These are phyloP conservation scores for Aspergillus campestris DNA, from an alignment of 495 filamentous ascomycete genomes.

Conservation along the genomic window DNA sequence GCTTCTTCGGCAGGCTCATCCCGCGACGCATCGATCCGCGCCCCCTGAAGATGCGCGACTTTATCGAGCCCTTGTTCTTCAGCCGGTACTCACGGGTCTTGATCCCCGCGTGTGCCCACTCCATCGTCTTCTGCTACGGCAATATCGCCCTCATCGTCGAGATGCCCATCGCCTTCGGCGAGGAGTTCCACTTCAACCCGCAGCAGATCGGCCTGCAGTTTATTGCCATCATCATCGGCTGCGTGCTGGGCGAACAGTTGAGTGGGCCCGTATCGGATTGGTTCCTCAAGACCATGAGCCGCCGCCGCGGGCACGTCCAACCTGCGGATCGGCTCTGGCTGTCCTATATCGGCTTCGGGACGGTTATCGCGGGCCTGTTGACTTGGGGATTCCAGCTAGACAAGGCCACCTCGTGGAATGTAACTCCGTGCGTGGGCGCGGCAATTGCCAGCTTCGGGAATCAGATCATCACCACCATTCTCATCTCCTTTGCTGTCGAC, in stretches of 20 bases:
- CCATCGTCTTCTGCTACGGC: slow-evolving; percentile 24
- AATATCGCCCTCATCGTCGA: slow-evolving; percentile 25
- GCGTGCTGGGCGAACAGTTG: slow-evolving; percentile 26
- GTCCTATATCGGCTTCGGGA: slow-evolving; percentile 21
- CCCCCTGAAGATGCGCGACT: slow-evolving; percentile 6
- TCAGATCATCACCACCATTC: slow-evolving; percentile 26
- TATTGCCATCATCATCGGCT: slow-evolving; percentile 29
- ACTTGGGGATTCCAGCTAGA: slow-evolving; percentile 24
- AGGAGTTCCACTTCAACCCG: slow-evolving; percentile 24
- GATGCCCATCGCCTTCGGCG: slow-evolving; percentile 22
- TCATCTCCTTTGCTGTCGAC: slow-evolving; percentile 25
- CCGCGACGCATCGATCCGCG: slow-evolving; percentile 15
- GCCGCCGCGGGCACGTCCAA: slow-evolving; percentile 7
- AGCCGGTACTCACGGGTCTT: slow-evolving; percentile 13
- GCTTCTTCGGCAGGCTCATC: slow-evolving; percentile 10
- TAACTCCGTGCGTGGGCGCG: slow-evolving; percentile 25
- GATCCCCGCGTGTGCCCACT: slow-evolving; percentile 19
- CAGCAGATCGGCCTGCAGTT: slow-evolving; percentile 30
- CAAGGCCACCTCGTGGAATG: slow-evolving; percentile 21
- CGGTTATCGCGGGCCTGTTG: slow-evolving; percentile 18
- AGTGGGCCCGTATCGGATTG: slow-evolving; percentile 26
- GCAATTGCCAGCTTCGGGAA: slow-evolving; percentile 28
- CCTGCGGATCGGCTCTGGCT: slow-evolving; percentile 29
- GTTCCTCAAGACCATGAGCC: slow-evolving; percentile 11
- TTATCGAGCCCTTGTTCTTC: slow-evolving; percentile 17